These are phyloP conservation scores for Leucocoprinus sp. DNA, from an alignment of 768 basidiomycete species.

Conservation along the genomic window DNA sequence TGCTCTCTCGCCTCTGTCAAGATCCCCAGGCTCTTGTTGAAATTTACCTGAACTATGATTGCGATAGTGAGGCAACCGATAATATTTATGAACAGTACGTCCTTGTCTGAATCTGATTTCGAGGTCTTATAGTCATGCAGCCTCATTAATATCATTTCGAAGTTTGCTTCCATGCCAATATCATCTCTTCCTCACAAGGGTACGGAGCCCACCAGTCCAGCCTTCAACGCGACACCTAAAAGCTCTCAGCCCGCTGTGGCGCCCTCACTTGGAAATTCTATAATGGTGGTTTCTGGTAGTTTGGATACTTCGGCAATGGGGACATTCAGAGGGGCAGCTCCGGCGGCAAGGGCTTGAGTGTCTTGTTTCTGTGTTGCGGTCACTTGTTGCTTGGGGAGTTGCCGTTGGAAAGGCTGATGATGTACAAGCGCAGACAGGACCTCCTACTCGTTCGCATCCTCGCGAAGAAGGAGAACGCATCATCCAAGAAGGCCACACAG, in stretches of 20 bases:
- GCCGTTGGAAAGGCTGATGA: slow-evolving; percentile 41
- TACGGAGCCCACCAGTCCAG: slow-evolving; percentile 54
- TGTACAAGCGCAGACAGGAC: slow-evolving; percentile 23
- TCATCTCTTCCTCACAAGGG: slow-evolving; percentile 39
- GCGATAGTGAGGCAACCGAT: slow-evolving; percentile 87
- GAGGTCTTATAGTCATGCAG: too few relatives aligned
- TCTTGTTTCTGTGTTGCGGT: slow-evolving; percentile 79
- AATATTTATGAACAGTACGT: slow-evolving; percentile 95
- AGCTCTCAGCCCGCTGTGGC: slow-evolving; percentile 21
- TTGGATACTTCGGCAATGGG: slow-evolving; percentile 61
- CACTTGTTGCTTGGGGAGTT: slow-evolving; percentile 87
- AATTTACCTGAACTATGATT: slow-evolving; percentile 98
- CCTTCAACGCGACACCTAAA: slow-evolving; percentile 44
- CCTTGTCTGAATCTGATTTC: not conserved
- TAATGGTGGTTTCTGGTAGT: slow-evolving; percentile 55
- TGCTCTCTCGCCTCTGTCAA: slow-evolving; percentile 82
- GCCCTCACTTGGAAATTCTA: slow-evolving; percentile 53
- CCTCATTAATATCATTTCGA: slow-evolving; percentile 93
- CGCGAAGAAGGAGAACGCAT: slow-evolving; percentile 45
- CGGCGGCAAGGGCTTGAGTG: slow-evolving; percentile 93
- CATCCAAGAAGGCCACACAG: slow-evolving; percentile 49
- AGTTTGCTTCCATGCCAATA: slow-evolving; percentile 63
- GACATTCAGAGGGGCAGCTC: slow-evolving; percentile 76
- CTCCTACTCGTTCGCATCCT: slow-evolving; percentile 34
- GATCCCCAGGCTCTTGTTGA: slow-evolving; percentile 98